Evolutionary conservation across 169 alveolate genomes (phyloP).

Genomic region (Haemoproteus tartakovskyi): DNA sequence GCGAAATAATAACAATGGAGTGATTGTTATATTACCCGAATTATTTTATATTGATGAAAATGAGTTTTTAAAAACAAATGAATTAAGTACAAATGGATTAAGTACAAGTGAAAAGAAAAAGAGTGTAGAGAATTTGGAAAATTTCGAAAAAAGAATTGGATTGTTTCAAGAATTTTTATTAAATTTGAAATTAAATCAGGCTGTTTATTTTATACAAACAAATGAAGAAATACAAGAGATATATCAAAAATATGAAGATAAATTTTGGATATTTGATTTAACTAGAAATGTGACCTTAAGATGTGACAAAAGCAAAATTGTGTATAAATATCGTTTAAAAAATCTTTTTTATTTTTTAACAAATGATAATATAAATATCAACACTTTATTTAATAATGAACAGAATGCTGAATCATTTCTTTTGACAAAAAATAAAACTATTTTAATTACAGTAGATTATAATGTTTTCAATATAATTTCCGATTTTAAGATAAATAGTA

Average conservation of each 20-base stretch:
- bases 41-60: slow-evolving; percentile 5
- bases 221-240: slow-evolving; percentile 29
- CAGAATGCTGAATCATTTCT: slow-evolving; percentile 28
- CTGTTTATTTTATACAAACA: slow-evolving; percentile 37
- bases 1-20: slow-evolving; percentile 22
- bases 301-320: too few relatives aligned
- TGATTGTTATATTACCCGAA: slow-evolving; percentile 41
- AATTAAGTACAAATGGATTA: neutral
- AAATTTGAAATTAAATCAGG: slow-evolving; percentile 37
- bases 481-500: slow-evolving; percentile 9
- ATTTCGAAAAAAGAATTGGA: slow-evolving; percentile 35
- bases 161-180: slow-evolving; percentile 19
- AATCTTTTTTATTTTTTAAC: slow-evolving; percentile 27
- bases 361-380: slow-evolving; percentile 32
- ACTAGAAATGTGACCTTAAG: slow-evolving; percentile 54
- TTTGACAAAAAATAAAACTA: slow-evolving; percentile 45
- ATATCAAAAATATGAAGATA: slow-evolving; percentile 34
- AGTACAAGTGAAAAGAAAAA: too few relatives aligned
- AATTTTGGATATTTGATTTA: slow-evolving; percentile 38
- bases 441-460: slow-evolving; percentile 19
- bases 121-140: too few relatives aligned
- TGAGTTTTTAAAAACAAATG: slow-evolving; percentile 24
- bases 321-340: too few relatives aligned
- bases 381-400: slow-evolving; percentile 29
- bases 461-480: slow-evolving; percentile 21